A percentile compares a stretch with the other conserved stretches of the same genome.
Conservation (phyloP, 2,329 filamentous ascomycete genomes). For the Aspergillus sp. region DNA sequence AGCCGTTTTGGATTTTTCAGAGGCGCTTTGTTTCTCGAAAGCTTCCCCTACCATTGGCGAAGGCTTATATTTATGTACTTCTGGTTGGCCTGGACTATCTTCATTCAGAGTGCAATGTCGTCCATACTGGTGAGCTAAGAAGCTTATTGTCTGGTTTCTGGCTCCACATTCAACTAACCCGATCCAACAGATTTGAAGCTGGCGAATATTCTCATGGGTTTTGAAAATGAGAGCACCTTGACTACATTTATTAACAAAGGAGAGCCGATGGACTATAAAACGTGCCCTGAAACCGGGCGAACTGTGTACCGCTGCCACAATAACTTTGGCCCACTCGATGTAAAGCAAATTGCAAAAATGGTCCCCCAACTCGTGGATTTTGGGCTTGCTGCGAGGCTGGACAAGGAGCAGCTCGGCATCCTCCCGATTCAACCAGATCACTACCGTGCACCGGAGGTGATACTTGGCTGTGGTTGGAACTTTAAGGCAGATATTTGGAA, state of each 20-base stretch:
- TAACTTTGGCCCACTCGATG: slow-evolving; percentile 21
- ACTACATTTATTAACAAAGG: slow-evolving; percentile 24
- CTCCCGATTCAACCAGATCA: slow-evolving; percentile 44
- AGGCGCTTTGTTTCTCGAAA: slow-evolving; percentile 25
- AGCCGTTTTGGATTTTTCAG: slow-evolving; percentile 33
- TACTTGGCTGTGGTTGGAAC: slow-evolving; percentile 36
- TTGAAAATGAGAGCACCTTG: slow-evolving; percentile 24
- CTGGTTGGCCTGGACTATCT: slow-evolving; percentile 43
- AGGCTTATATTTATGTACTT: slow-evolving; percentile 34
- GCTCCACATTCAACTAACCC: background rate
- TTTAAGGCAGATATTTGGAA: slow-evolving; percentile 41
- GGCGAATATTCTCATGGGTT: slow-evolving; percentile 39
- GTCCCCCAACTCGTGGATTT: slow-evolving; percentile 24
- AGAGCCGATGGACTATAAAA: slow-evolving; percentile 15
- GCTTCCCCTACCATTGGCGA: slow-evolving; percentile 30
- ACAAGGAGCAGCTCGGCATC: slow-evolving; percentile 26
- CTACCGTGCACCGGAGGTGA: slow-evolving; percentile 37
- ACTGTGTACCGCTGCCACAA: slow-evolving; percentile 24
- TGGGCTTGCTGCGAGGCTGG: slow-evolving; percentile 17
- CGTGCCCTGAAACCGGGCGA: slow-evolving; percentile 13
- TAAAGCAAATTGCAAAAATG: slow-evolving; percentile 16
- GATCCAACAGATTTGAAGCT: slow-evolving; percentile 39
- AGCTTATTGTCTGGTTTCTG: background rate
- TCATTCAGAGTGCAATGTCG: slow-evolving; percentile 35
- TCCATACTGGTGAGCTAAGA: slow-evolving; percentile 6